Evolutionary conservation across 768 basidiomycete genomes (phyloP), one percentile per base, ranked within the genome.

Genomic region (Amylocystis lapponica): DNA sequence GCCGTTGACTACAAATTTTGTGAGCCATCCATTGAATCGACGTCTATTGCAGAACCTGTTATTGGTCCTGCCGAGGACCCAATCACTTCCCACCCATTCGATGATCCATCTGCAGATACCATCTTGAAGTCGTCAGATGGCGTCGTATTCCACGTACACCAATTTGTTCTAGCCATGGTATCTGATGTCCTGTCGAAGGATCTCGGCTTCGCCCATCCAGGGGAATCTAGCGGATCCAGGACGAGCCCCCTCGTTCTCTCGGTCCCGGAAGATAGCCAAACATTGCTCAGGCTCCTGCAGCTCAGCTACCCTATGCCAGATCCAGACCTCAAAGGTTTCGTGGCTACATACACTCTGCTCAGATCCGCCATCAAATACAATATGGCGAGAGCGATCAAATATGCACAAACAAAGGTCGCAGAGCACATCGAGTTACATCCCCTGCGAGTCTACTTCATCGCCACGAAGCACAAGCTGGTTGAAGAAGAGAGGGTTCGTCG

Each of bases 141-240:
- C 25, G 61, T 66, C 45, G 63, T 65, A 39, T 80, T 79, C 58
- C 70, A 67, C 41, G 70, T 75, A 33, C 74, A 75, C 67, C 79
- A 75, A 53, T 52, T 70, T 32, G 62, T 81, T 41, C 63, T 83
- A n/a, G 66, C 72, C 20, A 55, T 76, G 16, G 72, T 78, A 1
- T 83, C 82, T 12, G 67, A 76, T 4, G 72, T 83, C 56, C 83
- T 83, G 51, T 63, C 63, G 38, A 68, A 71, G 48, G 73, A 78
- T 63, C 74, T 83, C 50, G n/a, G n/a, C n/a, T n/a, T n/a, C n/a
- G n/a, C n/a, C n/a, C n/a, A n/a, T n/a, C n/a, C n/a, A n/a, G n/a
- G n/a, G n/a, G n/a, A n/a, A n/a, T n/a, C n/a, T n/a, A 65, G 68
- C 4, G 56, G 80, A 26, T 76, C 78, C 23, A 61, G 62, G 27